Evolutionary conservation across 2,329 filamentous ascomycete species (phyloP).

Genomic region (Penicillium sp.): DNA sequence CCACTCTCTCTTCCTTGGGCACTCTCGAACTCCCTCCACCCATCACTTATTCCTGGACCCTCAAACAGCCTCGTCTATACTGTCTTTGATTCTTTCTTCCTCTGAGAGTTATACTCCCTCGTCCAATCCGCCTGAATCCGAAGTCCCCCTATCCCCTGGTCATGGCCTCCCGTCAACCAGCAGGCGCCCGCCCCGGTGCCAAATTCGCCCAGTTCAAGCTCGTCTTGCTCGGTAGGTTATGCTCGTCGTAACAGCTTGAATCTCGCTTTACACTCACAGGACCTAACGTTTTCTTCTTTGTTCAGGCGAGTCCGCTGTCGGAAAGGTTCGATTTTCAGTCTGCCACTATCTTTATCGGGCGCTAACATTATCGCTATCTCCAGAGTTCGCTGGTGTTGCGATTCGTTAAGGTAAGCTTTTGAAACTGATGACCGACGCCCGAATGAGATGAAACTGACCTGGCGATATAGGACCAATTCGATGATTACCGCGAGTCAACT

Average conservation of each 20-base stretch:
- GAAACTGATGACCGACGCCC: neutral
- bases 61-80: neutral
- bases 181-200: conserved; percentile 64
- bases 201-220: conserved; percentile 99
- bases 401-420: conserved; percentile 83
- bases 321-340: conserved; percentile 67
- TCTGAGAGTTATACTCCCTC: neutral
- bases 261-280: neutral
- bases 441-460: conserved; percentile 1
- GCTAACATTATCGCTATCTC: conserved; percentile 34
- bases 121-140: conserved; percentile 3
- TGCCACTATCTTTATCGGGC: conserved; percentile 14
- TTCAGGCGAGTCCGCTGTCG: conserved; percentile 93
- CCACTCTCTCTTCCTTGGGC: conserved; percentile 21
- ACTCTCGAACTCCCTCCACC: conserved; percentile 21
- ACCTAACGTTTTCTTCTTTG: conserved; percentile 20
- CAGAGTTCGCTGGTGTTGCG: conserved; percentile 96
- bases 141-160: conserved; percentile 31
- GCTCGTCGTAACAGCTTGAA: neutral
- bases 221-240: conserved; percentile 79
- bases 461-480: conserved; percentile 83
- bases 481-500: conserved; percentile 95
- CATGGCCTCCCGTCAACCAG: conserved; percentile 86
- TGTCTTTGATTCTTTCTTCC: neutral
- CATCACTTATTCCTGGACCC: conserved; percentile 6